Conservation (phyloP, 768 basidiomycete genomes). For the Suillus plorans region DNA sequence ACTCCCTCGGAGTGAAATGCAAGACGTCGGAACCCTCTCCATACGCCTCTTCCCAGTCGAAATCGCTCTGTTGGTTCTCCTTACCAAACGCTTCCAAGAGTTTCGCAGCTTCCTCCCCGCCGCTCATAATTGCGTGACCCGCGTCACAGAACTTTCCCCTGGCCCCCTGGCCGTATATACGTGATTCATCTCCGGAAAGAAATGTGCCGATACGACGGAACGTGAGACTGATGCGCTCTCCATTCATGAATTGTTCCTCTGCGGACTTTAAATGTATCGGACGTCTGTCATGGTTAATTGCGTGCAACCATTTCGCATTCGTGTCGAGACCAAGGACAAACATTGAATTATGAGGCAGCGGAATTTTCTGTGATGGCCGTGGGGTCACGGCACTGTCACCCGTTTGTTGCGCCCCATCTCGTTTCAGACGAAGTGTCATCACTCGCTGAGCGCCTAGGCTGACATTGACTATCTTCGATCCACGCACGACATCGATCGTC, state of each 20-base stretch:
- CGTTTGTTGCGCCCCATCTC: slow-evolving; percentile 34
- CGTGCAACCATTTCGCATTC: slow-evolving; percentile 74
- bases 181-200: slow-evolving; percentile 46
- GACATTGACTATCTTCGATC: slow-evolving; percentile 77
- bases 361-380: slow-evolving; percentile 57
- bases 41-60: slow-evolving; percentile 69
- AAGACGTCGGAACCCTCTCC: slow-evolving; percentile 71
- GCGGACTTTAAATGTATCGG: slow-evolving; percentile 48
- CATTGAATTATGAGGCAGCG: slow-evolving; percentile 79
- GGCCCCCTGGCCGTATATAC: slow-evolving; percentile 76
- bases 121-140: slow-evolving; percentile 54
- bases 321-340: slow-evolving; percentile 77
- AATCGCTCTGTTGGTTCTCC: slow-evolving; percentile 69
- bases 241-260: slow-evolving; percentile 54
- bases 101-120: slow-evolving; percentile 44
- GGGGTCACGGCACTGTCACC: slow-evolving; percentile 23
- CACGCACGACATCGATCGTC: slow-evolving; percentile 76
- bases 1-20: slow-evolving; percentile 41
- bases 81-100: slow-evolving; percentile 67
- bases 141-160: slow-evolving; percentile 56
- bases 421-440: slow-evolving; percentile 75
- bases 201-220: slow-evolving; percentile 81
- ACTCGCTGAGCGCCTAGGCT: slow-evolving; percentile 75
- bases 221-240: slow-evolving; percentile 76
- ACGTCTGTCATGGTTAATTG: slow-evolving; percentile 76